Percentiles rank a stretch among this genome's conserved stretches.
Conservation (phyloP, 768 basidiomycete genomes). For the Naematelia aurantialba region DNA sequence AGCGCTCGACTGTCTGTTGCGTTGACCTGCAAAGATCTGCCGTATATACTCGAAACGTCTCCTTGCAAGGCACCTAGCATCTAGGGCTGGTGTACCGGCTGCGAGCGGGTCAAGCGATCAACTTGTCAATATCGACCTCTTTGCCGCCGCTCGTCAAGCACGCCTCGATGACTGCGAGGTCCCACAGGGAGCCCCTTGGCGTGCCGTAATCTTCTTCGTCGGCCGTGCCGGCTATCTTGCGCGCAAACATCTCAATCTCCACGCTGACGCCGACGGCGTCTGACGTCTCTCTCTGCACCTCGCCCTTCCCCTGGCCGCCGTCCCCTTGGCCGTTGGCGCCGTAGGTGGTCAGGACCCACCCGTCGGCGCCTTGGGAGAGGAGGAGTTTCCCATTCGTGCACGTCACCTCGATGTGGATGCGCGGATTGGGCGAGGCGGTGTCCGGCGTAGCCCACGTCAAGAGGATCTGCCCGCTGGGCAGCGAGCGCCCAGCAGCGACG, state of each 20-base stretch:
- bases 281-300: slow-evolving; percentile 52
- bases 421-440: slow-evolving; percentile 14
- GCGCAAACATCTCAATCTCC: slow-evolving; percentile 27
- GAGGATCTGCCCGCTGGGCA: slow-evolving; percentile 36
- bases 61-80: too few species aligned
- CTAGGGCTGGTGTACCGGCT: too few species aligned
- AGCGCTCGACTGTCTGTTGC: too few species aligned
- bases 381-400: slow-evolving; percentile 38
- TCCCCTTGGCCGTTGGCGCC: slow-evolving; percentile 29
- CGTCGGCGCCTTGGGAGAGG: slow-evolving; percentile 7
- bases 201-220: slow-evolving; percentile 59
- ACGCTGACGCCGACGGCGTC: slow-evolving; percentile 56
- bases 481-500: slow-evolving; percentile 29
- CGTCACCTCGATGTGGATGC: slow-evolving; percentile 19
- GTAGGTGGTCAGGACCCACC: slow-evolving; percentile 22
- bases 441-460: slow-evolving; percentile 37
- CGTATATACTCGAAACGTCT: too few species aligned
- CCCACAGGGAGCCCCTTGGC: slow-evolving; percentile 63
- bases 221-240: slow-evolving; percentile 57
- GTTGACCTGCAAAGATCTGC: too few species aligned
- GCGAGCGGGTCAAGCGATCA: too few species aligned
- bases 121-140: slow-evolving; percentile 57
- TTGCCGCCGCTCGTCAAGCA: slow-evolving; percentile 65
- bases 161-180: slow-evolving; percentile 77
- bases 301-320: slow-evolving; percentile 47